These are phyloP conservation scores for Tulasnella sp. DNA, from an alignment of 768 basidiomycete species.

Conservation along the genomic window DNA sequence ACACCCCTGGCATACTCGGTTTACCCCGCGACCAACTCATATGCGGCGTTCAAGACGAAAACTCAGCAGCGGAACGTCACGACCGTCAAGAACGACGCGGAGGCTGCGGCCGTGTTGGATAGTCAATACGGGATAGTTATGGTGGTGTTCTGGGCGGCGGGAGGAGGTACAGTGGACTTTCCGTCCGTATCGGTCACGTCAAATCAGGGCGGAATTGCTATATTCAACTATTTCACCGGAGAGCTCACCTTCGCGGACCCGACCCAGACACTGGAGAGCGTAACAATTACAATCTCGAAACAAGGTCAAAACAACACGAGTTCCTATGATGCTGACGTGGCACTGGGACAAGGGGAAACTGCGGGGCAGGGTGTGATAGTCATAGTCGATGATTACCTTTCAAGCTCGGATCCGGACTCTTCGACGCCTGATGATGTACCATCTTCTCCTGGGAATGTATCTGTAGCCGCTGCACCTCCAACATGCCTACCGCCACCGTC, in stretches of 20 bases:
- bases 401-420: too few species aligned
- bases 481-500: too few species aligned
- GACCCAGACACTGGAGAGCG: background rate
- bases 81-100: conserved; percentile 38
- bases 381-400: too few species aligned
- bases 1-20: conserved; percentile 41
- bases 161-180: conserved; percentile 34
- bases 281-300: background rate
- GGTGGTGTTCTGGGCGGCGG: conserved; percentile 45
- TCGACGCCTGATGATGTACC: too few species aligned
- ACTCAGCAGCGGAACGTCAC: conserved; percentile 25
- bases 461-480: too few species aligned
- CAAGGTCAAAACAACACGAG: background rate
- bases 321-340: too few species aligned
- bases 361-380: too few species aligned
- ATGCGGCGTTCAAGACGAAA: conserved; percentile 19
- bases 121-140: conserved; percentile 32
- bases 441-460: too few species aligned
- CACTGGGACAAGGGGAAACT: too few species aligned
- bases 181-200: background rate
- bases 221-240: background rate
- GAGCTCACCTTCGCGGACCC: conserved; percentile 3
- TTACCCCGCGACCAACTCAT: conserved; percentile 40
- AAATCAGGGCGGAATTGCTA: background rate
- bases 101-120: conserved; percentile 46